phyloP scores from a whole-genome alignment of 805 yeast species.

The Candida nemodendra region DNA sequence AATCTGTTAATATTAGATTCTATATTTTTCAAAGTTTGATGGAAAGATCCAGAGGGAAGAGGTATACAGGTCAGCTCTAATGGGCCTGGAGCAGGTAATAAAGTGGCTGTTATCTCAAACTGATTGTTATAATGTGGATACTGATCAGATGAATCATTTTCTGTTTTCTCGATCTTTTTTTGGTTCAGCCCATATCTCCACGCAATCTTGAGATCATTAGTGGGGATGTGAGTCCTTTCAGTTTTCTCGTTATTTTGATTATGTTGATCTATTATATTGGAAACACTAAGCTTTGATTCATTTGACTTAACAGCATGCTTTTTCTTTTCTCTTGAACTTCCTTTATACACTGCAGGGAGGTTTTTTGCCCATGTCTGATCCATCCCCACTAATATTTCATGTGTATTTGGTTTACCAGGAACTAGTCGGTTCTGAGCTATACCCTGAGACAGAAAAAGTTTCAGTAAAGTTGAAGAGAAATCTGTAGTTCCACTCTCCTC shows the following conservation, averaged over 20 bases:
- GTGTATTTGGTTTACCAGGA: conserved; percentile 45
- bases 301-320: conserved; percentile 54
- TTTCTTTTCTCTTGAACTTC: conserved; percentile 64
- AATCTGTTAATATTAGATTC: conserved; percentile 38
- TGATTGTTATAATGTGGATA: conserved; percentile 57
- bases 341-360: conserved; percentile 75
- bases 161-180: conserved; percentile 31
- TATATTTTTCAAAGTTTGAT: conserved; percentile 40
- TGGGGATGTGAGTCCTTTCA: conserved; percentile 5
- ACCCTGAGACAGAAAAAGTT: conserved; percentile 77
- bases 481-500: conserved; percentile 91
- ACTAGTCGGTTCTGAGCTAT: conserved; percentile 58
- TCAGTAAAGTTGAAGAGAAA: conserved; percentile 66
- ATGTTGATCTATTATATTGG: conserved; percentile 51
- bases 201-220: conserved; percentile 74
- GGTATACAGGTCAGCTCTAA: conserved; percentile 61
- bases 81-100: conserved; percentile 63
- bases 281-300: conserved; percentile 65
- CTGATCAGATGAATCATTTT: conserved; percentile 31
- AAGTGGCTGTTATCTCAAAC: conserved; percentile 73
- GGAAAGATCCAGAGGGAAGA: conserved; percentile 22
- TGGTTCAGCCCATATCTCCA: conserved; percentile 80
- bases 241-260: background rate
- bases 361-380: conserved; percentile 61
- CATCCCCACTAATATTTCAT: conserved; percentile 62